Conservation (phyloP, 495 filamentous ascomycete genomes). For the Massariosphaeria phaeospora region DNA sequence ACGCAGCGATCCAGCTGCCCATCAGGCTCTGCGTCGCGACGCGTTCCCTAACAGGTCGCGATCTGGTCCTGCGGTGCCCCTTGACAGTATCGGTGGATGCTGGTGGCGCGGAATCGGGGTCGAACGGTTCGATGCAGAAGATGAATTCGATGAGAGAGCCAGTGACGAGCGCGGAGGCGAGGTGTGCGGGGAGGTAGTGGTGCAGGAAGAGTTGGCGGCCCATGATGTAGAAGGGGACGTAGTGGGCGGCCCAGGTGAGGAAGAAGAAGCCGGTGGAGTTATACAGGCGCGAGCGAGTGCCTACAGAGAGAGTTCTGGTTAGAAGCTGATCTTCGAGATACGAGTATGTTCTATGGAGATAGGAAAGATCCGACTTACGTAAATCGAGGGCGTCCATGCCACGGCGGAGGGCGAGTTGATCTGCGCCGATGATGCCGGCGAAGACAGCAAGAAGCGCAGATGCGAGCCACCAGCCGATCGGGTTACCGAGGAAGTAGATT, state of each 20-base stretch:
- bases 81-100: slow-evolving; percentile 48
- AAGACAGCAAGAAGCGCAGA: slow-evolving; percentile 90
- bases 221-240: slow-evolving; percentile 72
- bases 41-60: slow-evolving; percentile 69
- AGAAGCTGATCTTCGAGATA: neutral
- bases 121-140: slow-evolving; percentile 78
- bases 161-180: slow-evolving; percentile 86
- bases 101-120: slow-evolving; percentile 43
- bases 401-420: slow-evolving; percentile 85
- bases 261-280: slow-evolving; percentile 99
- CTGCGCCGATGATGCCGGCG: slow-evolving; percentile 83
- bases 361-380: slow-evolving; percentile 58
- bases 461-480: slow-evolving; percentile 94
- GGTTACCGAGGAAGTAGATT: slow-evolving; percentile 98
- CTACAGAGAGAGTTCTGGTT: slow-evolving; percentile 40
- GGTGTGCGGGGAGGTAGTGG: slow-evolving; percentile 80
- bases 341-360: slow-evolving; percentile 1
- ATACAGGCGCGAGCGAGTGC: slow-evolving; percentile 87
- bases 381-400: slow-evolving; percentile 91
- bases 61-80: slow-evolving; percentile 50
- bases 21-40: slow-evolving; percentile 73
- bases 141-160: slow-evolving; percentile 97
- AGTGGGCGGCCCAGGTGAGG: slow-evolving; percentile 74
- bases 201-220: slow-evolving; percentile 70
- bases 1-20: slow-evolving; percentile 70